A percentile compares a stretch with the other conserved stretches of the same genome.
These are phyloP conservation scores for Cladosporium sp. DNA, from an alignment of 2,329 filamentous ascomycete species.

Conservation along the genomic window DNA sequence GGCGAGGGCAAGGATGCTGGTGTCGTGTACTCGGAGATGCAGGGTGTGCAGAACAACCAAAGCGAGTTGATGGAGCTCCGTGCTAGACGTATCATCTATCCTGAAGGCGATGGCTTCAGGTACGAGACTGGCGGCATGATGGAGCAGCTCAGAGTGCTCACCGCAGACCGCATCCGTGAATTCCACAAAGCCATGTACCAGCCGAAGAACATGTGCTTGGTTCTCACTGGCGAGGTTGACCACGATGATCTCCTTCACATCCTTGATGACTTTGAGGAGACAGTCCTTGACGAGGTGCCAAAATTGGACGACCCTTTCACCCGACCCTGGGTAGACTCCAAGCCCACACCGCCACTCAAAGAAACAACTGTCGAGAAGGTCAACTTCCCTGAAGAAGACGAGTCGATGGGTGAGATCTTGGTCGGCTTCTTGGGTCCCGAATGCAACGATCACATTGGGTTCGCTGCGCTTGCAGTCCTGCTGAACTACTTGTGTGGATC, in stretches of 20 bases:
- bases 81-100: slow-evolving; percentile 79
- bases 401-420: slow-evolving; percentile 84
- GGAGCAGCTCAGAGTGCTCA: slow-evolving; percentile 81
- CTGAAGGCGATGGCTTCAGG: slow-evolving; percentile 84
- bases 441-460: slow-evolving; percentile 61
- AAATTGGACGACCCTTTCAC: slow-evolving; percentile 73
- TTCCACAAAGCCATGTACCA: slow-evolving; percentile 98
- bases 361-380: slow-evolving; percentile 75
- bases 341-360: slow-evolving; percentile 69
- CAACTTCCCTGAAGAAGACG: slow-evolving; percentile 94
- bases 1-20: slow-evolving; percentile 90
- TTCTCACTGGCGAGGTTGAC: slow-evolving; percentile 90
- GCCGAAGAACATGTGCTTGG: slow-evolving; percentile 87
- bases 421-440: slow-evolving; percentile 85
- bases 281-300: slow-evolving; percentile 80
- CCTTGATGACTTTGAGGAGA: slow-evolving; percentile 83
- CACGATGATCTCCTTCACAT: slow-evolving; percentile 77
- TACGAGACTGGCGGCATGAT: slow-evolving; percentile 99
- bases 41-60: slow-evolving; percentile 84
- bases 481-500: slow-evolving; percentile 89
- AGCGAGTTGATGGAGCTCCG: slow-evolving; percentile 84
- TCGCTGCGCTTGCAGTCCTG: slow-evolving; percentile 74
- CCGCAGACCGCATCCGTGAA: slow-evolving; percentile 84
- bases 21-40: slow-evolving; percentile 95
- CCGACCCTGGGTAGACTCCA: slow-evolving; percentile 87